These are phyloP conservation scores for Pisolithus albus DNA, from an alignment of 768 basidiomycete genomes.

Conservation along the genomic window DNA sequence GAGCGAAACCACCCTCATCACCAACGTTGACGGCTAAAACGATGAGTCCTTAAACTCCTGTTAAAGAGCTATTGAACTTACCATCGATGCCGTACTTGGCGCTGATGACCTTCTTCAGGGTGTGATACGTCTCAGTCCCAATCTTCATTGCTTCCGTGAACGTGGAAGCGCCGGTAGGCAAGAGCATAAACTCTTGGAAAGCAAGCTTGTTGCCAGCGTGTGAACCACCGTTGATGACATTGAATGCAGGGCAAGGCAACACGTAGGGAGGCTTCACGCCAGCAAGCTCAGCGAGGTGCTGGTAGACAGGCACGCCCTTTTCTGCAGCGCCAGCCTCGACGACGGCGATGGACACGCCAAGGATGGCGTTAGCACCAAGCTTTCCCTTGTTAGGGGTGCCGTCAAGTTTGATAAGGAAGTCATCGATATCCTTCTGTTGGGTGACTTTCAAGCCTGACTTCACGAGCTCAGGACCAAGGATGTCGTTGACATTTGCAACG, in stretches of 20 bases:
- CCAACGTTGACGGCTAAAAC: conserved; percentile 93
- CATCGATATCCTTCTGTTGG: conserved; percentile 91
- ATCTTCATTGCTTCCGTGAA: conserved; percentile 99
- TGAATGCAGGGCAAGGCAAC: conserved; percentile 91
- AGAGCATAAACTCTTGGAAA: conserved; percentile 99
- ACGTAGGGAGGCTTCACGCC: conserved; percentile 92
- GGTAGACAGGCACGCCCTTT: conserved; percentile 93
- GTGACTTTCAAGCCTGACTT: conserved; percentile 78
- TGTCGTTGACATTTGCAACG: conserved; percentile 86
- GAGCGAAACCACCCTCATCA: conserved; percentile 99
- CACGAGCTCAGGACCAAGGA: conserved; percentile 86
- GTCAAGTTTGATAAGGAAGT: conserved; percentile 97
- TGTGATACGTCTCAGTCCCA: conserved; percentile 96
- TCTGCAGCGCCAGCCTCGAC: conserved; percentile 90
- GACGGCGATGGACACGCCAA: conserved; percentile 95
- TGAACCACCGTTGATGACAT: conserved; percentile 99
- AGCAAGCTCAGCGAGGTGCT: conserved; percentile 92
- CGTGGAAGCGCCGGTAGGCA: conserved; percentile 84
- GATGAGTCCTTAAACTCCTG: not conserved
- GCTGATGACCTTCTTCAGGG: conserved; percentile 97
- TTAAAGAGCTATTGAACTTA: conserved; percentile 28
- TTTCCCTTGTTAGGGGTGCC: conserved; percentile 98
- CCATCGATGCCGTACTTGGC: conserved; percentile 99
- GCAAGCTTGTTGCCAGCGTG: conserved; percentile 99
- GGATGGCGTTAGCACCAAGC: conserved; percentile 98